A percentile compares a stretch with the other conserved stretches of the same genome.
Conservation (phyloP, 306 rosid species). For the Pterocarpus macrocarpus region DNA sequence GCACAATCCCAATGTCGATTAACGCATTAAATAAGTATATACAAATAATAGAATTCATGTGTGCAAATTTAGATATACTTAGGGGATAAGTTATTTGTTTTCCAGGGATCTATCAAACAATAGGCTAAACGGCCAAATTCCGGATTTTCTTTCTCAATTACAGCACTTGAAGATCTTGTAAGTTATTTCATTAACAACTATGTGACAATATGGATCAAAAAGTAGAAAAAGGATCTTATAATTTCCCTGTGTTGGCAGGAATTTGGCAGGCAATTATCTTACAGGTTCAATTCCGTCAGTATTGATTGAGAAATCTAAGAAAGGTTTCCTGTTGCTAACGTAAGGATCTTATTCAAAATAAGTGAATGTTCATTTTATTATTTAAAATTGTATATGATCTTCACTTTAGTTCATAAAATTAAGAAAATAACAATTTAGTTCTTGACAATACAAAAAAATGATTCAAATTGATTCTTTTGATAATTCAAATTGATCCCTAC, state of each 20-base stretch:
- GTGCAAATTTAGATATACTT: neutral
- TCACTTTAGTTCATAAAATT: no score
- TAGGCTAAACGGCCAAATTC: slow-evolving; percentile 47
- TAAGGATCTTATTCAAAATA: slow-evolving; percentile 18
- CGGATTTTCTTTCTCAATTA: slow-evolving; percentile 44
- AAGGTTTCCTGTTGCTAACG: slow-evolving; percentile 49
- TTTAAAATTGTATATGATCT: no score
- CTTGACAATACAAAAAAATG: no score
- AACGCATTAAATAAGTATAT: no score
- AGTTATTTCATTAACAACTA: slow-evolving; percentile 35
- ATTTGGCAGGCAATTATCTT: slow-evolving; percentile 58
- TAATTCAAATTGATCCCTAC: no score
- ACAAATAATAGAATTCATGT: no score
- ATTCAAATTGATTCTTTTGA: no score
- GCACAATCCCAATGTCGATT: no score
- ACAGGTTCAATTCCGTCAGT: slow-evolving; percentile 43
- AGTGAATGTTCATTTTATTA: no score
- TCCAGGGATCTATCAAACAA: slow-evolving; percentile 68
- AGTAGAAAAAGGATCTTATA: neutral
- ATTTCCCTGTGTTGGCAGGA: slow-evolving; percentile 44
- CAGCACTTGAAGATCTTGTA: slow-evolving; percentile 46
- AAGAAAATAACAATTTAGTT: no score
- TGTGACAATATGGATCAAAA: neutral
- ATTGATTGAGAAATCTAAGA: slow-evolving; percentile 43
- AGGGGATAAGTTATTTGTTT: slow-evolving; percentile 18